phyloP scores from a whole-genome alignment of 257 asterid genomes.

The Anisodus tanguticus region DNA sequence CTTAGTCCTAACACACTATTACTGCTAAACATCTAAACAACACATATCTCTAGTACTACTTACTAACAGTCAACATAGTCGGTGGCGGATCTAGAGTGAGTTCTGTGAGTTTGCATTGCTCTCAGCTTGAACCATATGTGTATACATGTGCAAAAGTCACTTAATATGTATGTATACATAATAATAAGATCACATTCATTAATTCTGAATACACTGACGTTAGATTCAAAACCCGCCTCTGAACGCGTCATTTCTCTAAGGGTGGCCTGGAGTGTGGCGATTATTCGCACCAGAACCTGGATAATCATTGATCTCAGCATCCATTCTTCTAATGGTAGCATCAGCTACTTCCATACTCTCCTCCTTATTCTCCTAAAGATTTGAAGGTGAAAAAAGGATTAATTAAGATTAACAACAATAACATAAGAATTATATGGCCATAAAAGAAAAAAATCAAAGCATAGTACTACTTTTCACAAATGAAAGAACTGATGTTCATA shows the following conservation, averaged over 20 bases:
- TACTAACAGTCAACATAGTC: slow-evolving; percentile 43
- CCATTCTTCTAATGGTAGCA: slow-evolving; percentile 44
- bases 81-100: background rate
- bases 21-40: background rate
- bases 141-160: background rate
- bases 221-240: background rate
- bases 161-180: background rate
- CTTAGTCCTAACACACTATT: background rate
- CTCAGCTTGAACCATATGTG: background rate
- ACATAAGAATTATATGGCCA: background rate
- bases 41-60: background rate
- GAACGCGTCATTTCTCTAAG: slow-evolving; percentile 34
- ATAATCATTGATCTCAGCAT: slow-evolving; percentile 60
- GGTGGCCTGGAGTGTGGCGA: slow-evolving; percentile 68
- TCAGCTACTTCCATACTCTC: slow-evolving; percentile 25
- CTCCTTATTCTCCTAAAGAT: slow-evolving; percentile 38
- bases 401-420: background rate
- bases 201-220: background rate
- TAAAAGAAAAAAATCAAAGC: background rate
- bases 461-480: background rate
- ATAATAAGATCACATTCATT: background rate
- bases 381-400: background rate
- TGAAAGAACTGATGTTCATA: background rate
- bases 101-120: background rate
- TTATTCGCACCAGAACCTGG: slow-evolving; percentile 74